Evolutionary conservation across 768 basidiomycete species (phyloP), one percentile per base, ranked within the genome.

Genomic region (Chalciporus piperatus): DNA sequence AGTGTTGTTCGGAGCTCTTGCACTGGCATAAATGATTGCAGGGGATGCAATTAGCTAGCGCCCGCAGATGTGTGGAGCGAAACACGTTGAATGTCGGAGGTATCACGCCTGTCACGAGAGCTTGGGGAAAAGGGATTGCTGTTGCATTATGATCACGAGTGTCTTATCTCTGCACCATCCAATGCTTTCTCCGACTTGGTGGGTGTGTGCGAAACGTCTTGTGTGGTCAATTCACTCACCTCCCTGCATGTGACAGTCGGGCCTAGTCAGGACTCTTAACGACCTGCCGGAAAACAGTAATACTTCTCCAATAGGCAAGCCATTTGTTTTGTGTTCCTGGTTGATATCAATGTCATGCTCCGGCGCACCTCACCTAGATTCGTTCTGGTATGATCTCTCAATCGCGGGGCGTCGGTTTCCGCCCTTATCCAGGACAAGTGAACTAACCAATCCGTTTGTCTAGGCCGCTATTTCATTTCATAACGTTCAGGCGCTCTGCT

Each of bases 261-360:
- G n/a, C n/a, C n/a, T n/a, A n/a, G n/a, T n/a, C n/a, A n/a, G n/a
- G 52, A 52, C 27, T 59, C 45, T 42, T 41, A 46, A 47, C 39
- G 41, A 41, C 38, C 22, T 40, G 30, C 50, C 58, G 48, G 47
- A 52, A 48, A 30, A 50, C 27, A 42, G 40, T 30, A 38, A 48
- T 38, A 13, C 39, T 30, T 49, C 51, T 38, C 53, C 45, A 54
- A 58, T 43, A 33, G 52, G 61, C 41, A 59, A 54, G 46, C 50
- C 50, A 56, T 51, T 47, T 40, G 27, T 55, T 49, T 54, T 52
- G 49, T 51, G 63, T 63, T 52, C 63, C 63, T 64, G 58, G 58
- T 50, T 41, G 50, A 52, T 30, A 42, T 58, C 48, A 61, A 52
- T 30, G 40, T 58, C 48, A 61, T 64, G 47, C 5, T 53, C 55